phyloP scores from a whole-genome alignment of 108 stramenopile genomes.

The Nannochloropsis granulata region DNA sequence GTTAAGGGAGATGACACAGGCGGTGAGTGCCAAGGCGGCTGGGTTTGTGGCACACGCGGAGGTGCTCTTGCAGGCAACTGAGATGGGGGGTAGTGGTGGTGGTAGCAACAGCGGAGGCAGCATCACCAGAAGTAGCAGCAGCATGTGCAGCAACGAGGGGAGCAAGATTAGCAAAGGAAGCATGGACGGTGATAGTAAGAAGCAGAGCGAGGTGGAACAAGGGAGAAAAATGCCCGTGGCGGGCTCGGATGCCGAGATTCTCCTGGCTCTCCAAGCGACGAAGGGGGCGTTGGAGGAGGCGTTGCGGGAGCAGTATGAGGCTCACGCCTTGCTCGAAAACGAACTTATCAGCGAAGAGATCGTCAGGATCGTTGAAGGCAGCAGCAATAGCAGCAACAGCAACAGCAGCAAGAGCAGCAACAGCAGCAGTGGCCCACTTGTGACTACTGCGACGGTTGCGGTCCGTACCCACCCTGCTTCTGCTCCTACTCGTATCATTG shows the following conservation, averaged over 20 bases:
- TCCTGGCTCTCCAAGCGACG: not conserved
- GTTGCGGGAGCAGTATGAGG: not conserved
- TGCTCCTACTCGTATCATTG: too few species aligned
- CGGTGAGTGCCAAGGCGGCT: not conserved
- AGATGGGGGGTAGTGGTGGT: too few species aligned
- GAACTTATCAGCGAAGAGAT: not conserved
- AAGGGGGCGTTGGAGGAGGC: not conserved
- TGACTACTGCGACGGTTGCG: too few species aligned
- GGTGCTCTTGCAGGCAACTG: not conserved
- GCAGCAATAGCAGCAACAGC: not conserved
- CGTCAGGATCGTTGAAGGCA: not conserved
- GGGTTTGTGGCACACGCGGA: not conserved
- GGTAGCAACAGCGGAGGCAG: not conserved
- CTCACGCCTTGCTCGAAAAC: not conserved
- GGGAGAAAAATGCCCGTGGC: not conserved
- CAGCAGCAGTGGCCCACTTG: not conserved
- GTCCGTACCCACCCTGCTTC: too few species aligned
- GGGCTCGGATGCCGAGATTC: not conserved
- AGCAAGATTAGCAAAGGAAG: not conserved
- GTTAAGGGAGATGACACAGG: not conserved
- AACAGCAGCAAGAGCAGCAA: not conserved
- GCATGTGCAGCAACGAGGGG: not conserved
- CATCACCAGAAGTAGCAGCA: not conserved
- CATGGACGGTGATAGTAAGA: not conserved
- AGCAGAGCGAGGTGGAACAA: not conserved